Evolutionary conservation across 2,329 filamentous ascomycete genomes (phyloP), one percentile per base, ranked within the genome.

Genomic region (Aspergillus brasiliensis): DNA sequence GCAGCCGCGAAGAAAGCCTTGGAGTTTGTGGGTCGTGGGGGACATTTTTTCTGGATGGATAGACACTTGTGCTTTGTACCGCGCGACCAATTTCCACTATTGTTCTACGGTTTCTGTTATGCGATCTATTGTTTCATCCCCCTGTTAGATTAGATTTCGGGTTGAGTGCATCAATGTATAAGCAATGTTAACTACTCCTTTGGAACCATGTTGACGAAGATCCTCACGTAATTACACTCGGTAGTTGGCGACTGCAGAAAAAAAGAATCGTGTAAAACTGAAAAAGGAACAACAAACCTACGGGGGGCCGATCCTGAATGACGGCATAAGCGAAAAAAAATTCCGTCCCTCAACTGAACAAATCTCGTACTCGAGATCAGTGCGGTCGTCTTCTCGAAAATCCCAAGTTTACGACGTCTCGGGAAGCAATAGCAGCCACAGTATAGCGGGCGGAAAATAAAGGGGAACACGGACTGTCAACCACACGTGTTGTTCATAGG

Each of bases 1-100:
- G 52, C 59, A 59, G 59, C 53, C 57, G 52, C 49, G 57, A 42
- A 46, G 57, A 56, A 51, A 38, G 60, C 60, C 60, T 62, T 62
- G 53, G 42, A 54, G 52, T 56, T 48, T 31, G 52, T 62, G 53
- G 57, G 37, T 38, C 52, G 57, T 54, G 48, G 57, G 57, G 57
- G 42, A 51, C 25, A 21, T 25, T 42, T 44, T 44, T 28, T 38
- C 27, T 53, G 28, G 25, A 44, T 21, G 19, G n/a, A 23, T 44
- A 44, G 40, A 44, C 19, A 23, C 19, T n/a, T 13, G 10, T 44
- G 25, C 15, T 49, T 31, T 49, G 13, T 49, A 19, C 25, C 46
- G 46, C 25, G 46, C 25, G 23, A 25, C 17, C 23, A 13, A 13
- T 48, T 28, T 48, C 46, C 46, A 8, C 21, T 56, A 8, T 47